phyloP scores from a whole-genome alignment of 495 filamentous ascomycete genomes.

The Podospora comata region DNA sequence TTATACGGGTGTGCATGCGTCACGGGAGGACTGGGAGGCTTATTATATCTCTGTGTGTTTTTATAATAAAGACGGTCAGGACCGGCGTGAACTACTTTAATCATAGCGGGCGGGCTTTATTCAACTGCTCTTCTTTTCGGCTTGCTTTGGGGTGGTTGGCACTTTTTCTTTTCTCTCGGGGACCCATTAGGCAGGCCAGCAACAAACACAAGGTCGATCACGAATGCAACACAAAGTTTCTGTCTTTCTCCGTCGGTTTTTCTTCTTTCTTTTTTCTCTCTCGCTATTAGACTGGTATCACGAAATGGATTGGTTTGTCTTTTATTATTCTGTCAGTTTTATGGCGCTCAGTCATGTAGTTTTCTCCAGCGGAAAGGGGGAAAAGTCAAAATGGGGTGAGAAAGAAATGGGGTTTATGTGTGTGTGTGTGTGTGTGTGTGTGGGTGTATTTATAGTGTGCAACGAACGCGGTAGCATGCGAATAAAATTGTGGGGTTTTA shows the following conservation, averaged over 20 bases:
- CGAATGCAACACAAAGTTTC: not conserved
- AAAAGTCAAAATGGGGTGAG: not conserved
- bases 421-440: not conserved
- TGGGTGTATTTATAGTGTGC: not conserved
- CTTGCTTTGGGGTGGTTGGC: not conserved
- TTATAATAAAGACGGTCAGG: conserved; percentile 32
- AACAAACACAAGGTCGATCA: not conserved
- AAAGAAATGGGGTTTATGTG: not conserved
- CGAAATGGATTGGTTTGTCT: not conserved
- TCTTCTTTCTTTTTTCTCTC: not conserved
- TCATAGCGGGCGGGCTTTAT: conserved; percentile 19
- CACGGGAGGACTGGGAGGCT: not conserved
- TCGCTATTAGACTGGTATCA: conserved; percentile 1
- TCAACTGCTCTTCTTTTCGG: conserved; percentile 6
- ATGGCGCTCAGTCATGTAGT: not conserved
- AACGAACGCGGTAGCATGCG: not conserved
- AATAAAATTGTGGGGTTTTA: not conserved
- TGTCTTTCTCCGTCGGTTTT: not conserved
- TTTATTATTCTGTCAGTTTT: not conserved
- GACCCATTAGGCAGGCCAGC: not conserved
- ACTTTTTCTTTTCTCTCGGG: not conserved
- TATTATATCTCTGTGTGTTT: conserved; percentile 15
- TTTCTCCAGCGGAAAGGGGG: not conserved
- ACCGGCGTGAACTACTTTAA: conserved; percentile 29
- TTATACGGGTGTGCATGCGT: conserved; percentile 6